phyloP scores from a whole-genome alignment of 2,329 filamentous ascomycete genomes.

The Trichoderma citrinoviride region DNA sequence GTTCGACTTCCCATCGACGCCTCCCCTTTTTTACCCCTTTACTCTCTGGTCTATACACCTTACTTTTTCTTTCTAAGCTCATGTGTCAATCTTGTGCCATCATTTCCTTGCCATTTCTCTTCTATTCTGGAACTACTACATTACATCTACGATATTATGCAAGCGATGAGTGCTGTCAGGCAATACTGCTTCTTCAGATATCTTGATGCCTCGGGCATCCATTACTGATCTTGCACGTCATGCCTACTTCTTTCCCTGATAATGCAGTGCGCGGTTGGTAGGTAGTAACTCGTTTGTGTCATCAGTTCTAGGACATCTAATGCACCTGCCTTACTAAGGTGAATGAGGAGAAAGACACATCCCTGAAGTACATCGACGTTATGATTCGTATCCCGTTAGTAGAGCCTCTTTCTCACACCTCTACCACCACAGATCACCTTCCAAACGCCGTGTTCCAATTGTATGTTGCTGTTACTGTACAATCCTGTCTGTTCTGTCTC shows the following conservation, averaged over 20 bases:
- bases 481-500: background rate
- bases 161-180: background rate
- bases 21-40: no score
- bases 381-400: no score
- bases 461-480: background rate
- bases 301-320: background rate
- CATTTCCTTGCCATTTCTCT: background rate
- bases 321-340: no score
- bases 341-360: no score
- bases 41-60: no score
- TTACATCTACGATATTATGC: background rate
- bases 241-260: background rate
- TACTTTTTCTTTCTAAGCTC: constrained; percentile 1
- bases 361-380: no score
- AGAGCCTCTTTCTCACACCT: no score
- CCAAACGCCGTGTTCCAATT: background rate
- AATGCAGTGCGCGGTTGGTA: background rate
- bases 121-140: background rate
- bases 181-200: background rate
- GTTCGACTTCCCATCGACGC: constrained; percentile 2
- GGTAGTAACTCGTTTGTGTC: background rate
- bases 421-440: no score
- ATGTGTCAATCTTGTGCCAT: background rate
- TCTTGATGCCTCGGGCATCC: background rate
- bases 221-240: background rate